Percentiles rank a stretch among this genome's conserved stretches.
Conservation (phyloP, 225 moss, liverwort and hornwort species). For the Pseudisothecium myosuroides region DNA sequence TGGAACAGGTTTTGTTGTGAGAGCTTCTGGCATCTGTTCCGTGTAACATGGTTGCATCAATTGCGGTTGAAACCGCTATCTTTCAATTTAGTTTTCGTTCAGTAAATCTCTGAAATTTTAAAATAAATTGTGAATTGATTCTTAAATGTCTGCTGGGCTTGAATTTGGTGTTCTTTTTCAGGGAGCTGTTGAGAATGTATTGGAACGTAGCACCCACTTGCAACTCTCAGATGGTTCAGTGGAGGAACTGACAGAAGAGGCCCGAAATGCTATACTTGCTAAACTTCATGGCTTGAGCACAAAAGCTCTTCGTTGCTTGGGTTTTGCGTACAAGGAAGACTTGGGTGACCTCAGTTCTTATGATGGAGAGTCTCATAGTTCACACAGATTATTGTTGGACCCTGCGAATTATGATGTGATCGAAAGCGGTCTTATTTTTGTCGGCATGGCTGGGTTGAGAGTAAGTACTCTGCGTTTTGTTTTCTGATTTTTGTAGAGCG, state of each 20-base stretch:
- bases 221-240: slow-evolving; percentile 58
- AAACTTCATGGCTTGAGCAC: slow-evolving; percentile 55
- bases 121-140: neutral
- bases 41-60: neutral
- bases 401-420: slow-evolving; percentile 59
- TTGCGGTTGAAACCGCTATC: neutral
- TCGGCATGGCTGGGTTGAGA: slow-evolving; percentile 74
- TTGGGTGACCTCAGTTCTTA: slow-evolving; percentile 59
- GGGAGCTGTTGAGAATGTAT: slow-evolving; percentile 84
- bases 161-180: slow-evolving; percentile 8
- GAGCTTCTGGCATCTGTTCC: neutral
- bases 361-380: slow-evolving; percentile 62
- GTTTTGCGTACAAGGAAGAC: slow-evolving; percentile 69
- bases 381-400: slow-evolving; percentile 51
- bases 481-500: neutral
- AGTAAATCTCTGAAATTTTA: neutral
- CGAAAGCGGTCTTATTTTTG: slow-evolving; percentile 70
- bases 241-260: slow-evolving; percentile 51
- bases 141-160: neutral
- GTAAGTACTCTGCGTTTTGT: slow-evolving; percentile 16
- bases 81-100: neutral
- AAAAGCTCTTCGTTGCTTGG: slow-evolving; percentile 72
- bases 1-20: neutral
- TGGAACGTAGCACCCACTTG: slow-evolving; percentile 61
- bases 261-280: slow-evolving; percentile 31